A percentile compares a stretch with the other conserved stretches of the same genome.
Conservation (phyloP, 305 asterid species). For the Fraxinus sp. region DNA sequence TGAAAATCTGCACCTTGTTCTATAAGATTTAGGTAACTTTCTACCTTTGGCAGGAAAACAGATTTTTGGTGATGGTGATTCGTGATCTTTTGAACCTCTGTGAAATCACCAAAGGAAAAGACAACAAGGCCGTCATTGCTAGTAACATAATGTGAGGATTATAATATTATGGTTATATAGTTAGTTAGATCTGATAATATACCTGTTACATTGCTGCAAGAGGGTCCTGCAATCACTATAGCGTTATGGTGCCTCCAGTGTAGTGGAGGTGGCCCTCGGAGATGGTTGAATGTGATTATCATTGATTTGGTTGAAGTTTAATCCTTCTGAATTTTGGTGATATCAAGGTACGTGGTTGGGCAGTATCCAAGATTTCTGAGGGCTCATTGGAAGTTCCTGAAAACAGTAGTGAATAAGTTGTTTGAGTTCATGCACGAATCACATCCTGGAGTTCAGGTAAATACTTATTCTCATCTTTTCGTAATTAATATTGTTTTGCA, state of each 20-base stretch:
- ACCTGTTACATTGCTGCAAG: slow-evolving; percentile 16
- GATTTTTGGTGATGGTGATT: slow-evolving; percentile 97
- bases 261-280: neutral
- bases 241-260: neutral
- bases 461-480: slow-evolving; percentile 15
- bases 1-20: neutral
- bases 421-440: slow-evolving; percentile 99
- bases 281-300: neutral
- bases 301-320: neutral
- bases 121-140: slow-evolving; percentile 98
- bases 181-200: neutral
- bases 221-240: neutral
- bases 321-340: slow-evolving; percentile 13
- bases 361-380: slow-evolving; percentile 97
- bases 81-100: slow-evolving; percentile 95
- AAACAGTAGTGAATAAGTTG: slow-evolving; percentile 95
- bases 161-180: neutral
- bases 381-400: slow-evolving; percentile 99
- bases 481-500: neutral
- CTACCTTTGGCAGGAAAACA: slow-evolving; percentile 70
- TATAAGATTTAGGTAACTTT: neutral
- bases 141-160: slow-evolving; percentile 90
- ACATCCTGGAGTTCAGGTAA: slow-evolving; percentile 99
- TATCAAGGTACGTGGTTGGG: slow-evolving; percentile 95
- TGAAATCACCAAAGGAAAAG: slow-evolving; percentile 96